Evolutionary conservation across 176 grass and related monocot genomes (phyloP).

Genomic region (Bonia amplexicaulis): DNA sequence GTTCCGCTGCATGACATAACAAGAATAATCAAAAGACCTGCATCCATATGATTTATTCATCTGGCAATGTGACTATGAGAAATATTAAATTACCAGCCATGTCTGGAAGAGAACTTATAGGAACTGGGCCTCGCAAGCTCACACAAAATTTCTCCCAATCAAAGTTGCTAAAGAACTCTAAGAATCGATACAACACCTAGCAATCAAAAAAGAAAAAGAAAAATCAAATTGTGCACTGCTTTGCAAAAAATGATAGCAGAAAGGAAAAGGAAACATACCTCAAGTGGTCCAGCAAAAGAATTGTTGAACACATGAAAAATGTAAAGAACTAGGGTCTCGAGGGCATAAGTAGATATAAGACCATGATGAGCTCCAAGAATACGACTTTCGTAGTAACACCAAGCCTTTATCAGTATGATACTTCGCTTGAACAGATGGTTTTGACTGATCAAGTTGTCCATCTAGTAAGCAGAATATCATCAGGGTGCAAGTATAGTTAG

Average conservation of each 20-base stretch:
- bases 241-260: not conserved
- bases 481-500: not conserved
- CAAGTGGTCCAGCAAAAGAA: conserved; percentile 53
- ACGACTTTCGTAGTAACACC: conserved; percentile 67
- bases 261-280: conserved; percentile 35
- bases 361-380: conserved; percentile 76
- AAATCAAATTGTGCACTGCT: not conserved
- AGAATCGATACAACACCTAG: conserved; percentile 56
- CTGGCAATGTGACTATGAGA: not conserved
- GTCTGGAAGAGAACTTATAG: conserved; percentile 52
- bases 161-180: conserved; percentile 68
- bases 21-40: not conserved
- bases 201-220: not conserved
- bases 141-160: conserved; percentile 60
- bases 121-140: conserved; percentile 56
- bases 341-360: conserved; percentile 67
- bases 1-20: conserved; percentile 36
- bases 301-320: conserved; percentile 68
- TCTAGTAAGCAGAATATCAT: conserved; percentile 27
- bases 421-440: conserved; percentile 66
- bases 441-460: conserved; percentile 37
- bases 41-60: not conserved
- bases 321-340: conserved; percentile 69
- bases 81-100: conserved; percentile 42
- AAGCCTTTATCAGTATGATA: conserved; percentile 69